A percentile compares a stretch with the other conserved stretches of the same genome.
Evolutionary conservation across 306 rosid species (phyloP).

Genomic region (Corylus americana): DNA sequence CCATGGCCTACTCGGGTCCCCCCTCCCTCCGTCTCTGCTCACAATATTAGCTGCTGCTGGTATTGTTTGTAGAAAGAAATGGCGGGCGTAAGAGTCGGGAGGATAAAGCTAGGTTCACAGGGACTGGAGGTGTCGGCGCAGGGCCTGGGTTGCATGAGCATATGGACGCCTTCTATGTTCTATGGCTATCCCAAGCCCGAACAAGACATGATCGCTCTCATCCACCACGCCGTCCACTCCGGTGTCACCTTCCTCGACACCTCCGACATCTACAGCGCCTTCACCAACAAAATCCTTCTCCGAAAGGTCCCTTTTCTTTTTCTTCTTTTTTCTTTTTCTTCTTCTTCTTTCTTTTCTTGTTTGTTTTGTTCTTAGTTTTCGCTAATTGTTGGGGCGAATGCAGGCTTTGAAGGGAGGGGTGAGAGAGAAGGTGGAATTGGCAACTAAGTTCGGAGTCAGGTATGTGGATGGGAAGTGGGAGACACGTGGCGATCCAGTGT

Average conservation of each 20-base stretch:
- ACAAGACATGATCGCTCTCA: constrained; percentile 60
- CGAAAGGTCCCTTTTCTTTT: constrained; percentile 27
- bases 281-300: constrained; percentile 49
- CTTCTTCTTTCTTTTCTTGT: not conserved
- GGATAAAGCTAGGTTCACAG: constrained; percentile 39
- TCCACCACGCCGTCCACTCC: constrained; percentile 50
- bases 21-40: too few relatives aligned
- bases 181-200: constrained; percentile 61
- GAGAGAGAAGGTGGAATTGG: constrained; percentile 52
- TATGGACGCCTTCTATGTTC: constrained; percentile 47
- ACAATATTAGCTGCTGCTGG: too few relatives aligned
- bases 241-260: constrained; percentile 75
- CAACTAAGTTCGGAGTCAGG: constrained; percentile 52
- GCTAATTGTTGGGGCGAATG: not conserved
- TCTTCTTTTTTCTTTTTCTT: not conserved
- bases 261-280: constrained; percentile 52
- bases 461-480: constrained; percentile 22
- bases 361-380: not conserved
- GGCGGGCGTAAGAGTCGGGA: not conserved
- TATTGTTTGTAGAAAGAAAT: not conserved
- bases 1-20: too few relatives aligned
- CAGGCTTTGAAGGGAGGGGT: constrained; percentile 47
- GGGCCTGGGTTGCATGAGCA: constrained; percentile 58
- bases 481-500: constrained; percentile 54
- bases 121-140: constrained; percentile 46